These are phyloP conservation scores for Dryas drummondii DNA, from an alignment of 306 rosid species.

Conservation along the genomic window DNA sequence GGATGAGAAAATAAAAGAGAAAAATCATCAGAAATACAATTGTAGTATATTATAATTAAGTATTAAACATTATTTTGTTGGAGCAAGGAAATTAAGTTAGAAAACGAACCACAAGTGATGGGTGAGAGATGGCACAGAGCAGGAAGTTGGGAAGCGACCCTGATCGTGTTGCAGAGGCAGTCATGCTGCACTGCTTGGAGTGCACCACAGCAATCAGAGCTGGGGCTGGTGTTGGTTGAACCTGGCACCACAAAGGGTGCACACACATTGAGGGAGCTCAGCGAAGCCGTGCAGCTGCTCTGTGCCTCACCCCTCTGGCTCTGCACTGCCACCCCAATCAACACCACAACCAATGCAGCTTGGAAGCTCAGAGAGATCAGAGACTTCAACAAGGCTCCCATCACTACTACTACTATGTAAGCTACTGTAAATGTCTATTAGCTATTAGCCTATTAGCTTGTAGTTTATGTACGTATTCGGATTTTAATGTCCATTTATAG, in stretches of 20 bases:
- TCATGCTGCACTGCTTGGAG: constrained; percentile 40
- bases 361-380: constrained; percentile 15
- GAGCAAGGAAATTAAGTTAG: neutral
- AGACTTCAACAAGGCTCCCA: constrained; percentile 32
- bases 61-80: neutral
- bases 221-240: constrained; percentile 39
- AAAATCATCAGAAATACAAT: neutral
- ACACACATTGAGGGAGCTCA: constrained; percentile 51
- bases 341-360: constrained; percentile 29
- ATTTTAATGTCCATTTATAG: constrained; percentile 12
- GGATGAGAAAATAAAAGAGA: neutral
- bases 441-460: neutral
- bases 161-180: constrained; percentile 64
- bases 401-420: neutral
- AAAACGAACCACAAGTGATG: constrained; percentile 40
- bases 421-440: too few species aligned
- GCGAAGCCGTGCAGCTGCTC: constrained; percentile 39
- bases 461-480: neutral
- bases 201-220: constrained; percentile 50
- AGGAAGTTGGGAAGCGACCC: constrained; percentile 56
- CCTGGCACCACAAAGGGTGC: constrained; percentile 67
- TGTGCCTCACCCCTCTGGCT: constrained; percentile 36
- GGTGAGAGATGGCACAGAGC: constrained; percentile 50
- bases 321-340: constrained; percentile 24
- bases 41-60: neutral